phyloP scores from a whole-genome alignment of 805 yeast species.

The Lachancea mirantina region DNA sequence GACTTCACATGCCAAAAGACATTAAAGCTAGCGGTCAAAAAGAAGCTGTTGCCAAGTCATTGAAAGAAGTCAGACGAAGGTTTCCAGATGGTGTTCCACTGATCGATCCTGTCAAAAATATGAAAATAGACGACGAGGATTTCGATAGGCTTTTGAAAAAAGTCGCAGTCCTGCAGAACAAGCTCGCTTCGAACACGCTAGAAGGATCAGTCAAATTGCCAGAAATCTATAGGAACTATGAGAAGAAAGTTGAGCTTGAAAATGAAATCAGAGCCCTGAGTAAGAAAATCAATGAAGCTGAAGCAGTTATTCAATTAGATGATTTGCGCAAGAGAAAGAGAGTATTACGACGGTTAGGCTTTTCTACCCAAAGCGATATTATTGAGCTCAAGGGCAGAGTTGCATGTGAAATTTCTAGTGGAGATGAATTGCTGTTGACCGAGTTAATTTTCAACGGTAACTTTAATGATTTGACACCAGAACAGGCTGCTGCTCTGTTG shows the following conservation, averaged over 20 bases:
- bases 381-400: constrained; percentile 96
- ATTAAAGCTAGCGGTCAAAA: constrained; percentile 56
- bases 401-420: constrained; percentile 92
- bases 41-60: constrained; percentile 57
- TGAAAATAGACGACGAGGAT: constrained; percentile 83
- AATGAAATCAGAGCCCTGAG: constrained; percentile 52
- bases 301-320: constrained; percentile 87
- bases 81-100: constrained; percentile 89
- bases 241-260: constrained; percentile 54
- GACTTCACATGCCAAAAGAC: constrained; percentile 74
- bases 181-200: constrained; percentile 62
- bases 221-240: constrained; percentile 58
- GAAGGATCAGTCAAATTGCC: constrained; percentile 52
- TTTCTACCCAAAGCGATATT: constrained; percentile 78
- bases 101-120: constrained; percentile 83
- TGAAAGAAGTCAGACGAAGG: constrained; percentile 73
- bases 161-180: constrained; percentile 74
- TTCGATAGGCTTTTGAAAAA: constrained; percentile 67
- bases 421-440: constrained; percentile 74
- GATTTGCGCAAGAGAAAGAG: constrained; percentile 89
- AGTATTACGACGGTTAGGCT: constrained; percentile 85
- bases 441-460: constrained; percentile 94
- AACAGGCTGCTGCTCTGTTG: constrained; percentile 84
- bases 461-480: constrained; percentile 79
- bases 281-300: constrained; percentile 69